Percentiles rank a stretch among this genome's conserved stretches.
Evolutionary conservation across 108 stramenopile genomes (phyloP).

Genomic region (Parietichytrium sp.): DNA sequence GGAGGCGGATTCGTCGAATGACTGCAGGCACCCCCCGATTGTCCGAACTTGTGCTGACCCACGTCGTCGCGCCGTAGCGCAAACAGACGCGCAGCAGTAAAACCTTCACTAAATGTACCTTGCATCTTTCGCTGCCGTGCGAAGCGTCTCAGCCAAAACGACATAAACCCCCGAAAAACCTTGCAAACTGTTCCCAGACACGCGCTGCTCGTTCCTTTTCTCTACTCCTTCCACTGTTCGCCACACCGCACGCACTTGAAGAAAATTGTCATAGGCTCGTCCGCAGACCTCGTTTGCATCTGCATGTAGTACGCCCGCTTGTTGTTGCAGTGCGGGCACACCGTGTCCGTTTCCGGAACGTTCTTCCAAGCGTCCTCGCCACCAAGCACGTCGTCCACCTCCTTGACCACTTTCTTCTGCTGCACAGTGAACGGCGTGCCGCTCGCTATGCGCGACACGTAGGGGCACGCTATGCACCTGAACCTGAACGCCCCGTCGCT

Average conservation of each 20-base stretch:
- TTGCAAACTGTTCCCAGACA: no score
- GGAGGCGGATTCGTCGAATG: no score
- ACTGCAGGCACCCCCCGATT: no score
- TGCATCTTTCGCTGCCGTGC: no score
- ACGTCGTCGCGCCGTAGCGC: no score
- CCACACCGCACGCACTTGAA: slow-evolving; percentile 87
- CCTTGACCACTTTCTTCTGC: slow-evolving; percentile 56
- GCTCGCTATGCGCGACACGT: slow-evolving; percentile 47
- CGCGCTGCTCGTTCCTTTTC: no score
- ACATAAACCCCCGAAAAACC: no score
- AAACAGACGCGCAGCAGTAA: no score
- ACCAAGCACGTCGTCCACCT: slow-evolving; percentile 93
- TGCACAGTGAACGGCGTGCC: not conserved
- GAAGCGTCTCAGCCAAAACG: no score
- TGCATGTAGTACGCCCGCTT: slow-evolving; percentile 96
- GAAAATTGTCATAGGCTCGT: slow-evolving; percentile 95
- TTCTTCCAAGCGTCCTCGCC: slow-evolving; percentile 95
- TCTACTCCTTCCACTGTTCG: slow-evolving; percentile 83
- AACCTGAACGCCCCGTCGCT: slow-evolving; percentile 42
- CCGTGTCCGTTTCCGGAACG: slow-evolving; percentile 83
- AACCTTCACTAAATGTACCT: no score
- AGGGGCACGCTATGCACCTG: slow-evolving; percentile 64
- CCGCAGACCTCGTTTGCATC: slow-evolving; percentile 91
- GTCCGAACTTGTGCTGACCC: no score
- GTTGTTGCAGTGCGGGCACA: slow-evolving; percentile 79